phyloP scores from a whole-genome alignment of 306 rosid species.

The Vicia villosa region DNA sequence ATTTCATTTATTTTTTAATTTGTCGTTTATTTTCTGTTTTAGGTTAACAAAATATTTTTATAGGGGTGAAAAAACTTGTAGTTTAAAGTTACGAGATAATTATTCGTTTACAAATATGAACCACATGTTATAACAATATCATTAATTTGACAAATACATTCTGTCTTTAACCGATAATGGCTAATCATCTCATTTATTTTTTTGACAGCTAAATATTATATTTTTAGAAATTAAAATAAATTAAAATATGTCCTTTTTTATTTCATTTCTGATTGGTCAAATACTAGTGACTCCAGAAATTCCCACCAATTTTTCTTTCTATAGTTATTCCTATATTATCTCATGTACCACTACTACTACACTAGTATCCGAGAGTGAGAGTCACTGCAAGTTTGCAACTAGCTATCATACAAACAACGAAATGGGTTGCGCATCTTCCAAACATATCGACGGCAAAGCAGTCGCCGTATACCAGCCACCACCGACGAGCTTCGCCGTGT shows the following conservation, averaged over 20 bases:
- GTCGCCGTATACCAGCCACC: constrained; percentile 61
- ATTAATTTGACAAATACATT: not conserved
- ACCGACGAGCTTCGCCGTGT: constrained; percentile 81
- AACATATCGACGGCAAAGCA: constrained; percentile 44
- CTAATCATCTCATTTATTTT: not conserved
- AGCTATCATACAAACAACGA: not conserved
- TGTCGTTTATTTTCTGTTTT: too few species aligned
- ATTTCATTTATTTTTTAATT: too few species aligned
- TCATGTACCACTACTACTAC: not conserved
- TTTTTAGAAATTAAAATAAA: too few species aligned
- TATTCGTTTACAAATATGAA: not conserved
- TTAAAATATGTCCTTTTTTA: not conserved
- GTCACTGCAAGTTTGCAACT: too few species aligned
- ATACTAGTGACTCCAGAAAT: not conserved
- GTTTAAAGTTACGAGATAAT: too few species aligned
- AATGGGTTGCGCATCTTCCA: constrained; percentile 85
- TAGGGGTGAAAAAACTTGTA: too few species aligned
- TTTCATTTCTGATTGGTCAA: not conserved
- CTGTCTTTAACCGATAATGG: not conserved
- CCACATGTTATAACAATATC: not conserved
- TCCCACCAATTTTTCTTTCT: not conserved
- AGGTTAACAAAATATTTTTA: too few species aligned
- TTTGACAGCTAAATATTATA: too few species aligned
- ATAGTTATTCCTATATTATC: not conserved
- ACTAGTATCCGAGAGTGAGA: not conserved